A percentile compares a stretch with the other conserved stretches of the same genome.
These are phyloP conservation scores for Aquilaria agallochum DNA, from an alignment of 441 rosid species.

Conservation along the genomic window DNA sequence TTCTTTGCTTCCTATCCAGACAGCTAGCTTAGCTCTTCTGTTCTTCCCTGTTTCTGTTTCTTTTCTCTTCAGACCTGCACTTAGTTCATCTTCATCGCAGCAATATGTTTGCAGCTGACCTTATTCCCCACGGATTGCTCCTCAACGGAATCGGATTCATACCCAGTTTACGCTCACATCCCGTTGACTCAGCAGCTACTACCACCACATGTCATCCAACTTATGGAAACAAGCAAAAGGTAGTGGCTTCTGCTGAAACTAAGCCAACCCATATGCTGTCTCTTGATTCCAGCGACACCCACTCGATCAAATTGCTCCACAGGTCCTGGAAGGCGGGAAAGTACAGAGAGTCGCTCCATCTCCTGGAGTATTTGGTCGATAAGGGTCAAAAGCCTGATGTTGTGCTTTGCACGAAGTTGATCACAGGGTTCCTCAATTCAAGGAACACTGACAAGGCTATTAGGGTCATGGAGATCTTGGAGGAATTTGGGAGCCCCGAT, in stretches of 20 bases:
- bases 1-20: too few species aligned
- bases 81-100: slow-evolving; percentile 5
- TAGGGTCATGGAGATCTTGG: slow-evolving; percentile 75
- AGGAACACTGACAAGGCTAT: slow-evolving; percentile 54
- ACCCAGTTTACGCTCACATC: slow-evolving; percentile 31
- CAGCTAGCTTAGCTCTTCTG: not conserved
- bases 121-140: slow-evolving; percentile 23
- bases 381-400: slow-evolving; percentile 67
- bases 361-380: slow-evolving; percentile 60
- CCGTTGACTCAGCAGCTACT: slow-evolving; percentile 17
- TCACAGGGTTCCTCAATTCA: slow-evolving; percentile 57
- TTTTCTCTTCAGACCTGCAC: not conserved
- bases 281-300: slow-evolving; percentile 49
- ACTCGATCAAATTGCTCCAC: slow-evolving; percentile 39
- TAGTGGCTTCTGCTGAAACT: slow-evolving; percentile 33
- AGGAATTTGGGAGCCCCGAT: slow-evolving; percentile 68
- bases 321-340: slow-evolving; percentile 56
- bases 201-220: slow-evolving; percentile 16
- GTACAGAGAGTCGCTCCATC: slow-evolving; percentile 63
- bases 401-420: slow-evolving; percentile 69
- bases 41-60: not conserved
- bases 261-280: slow-evolving; percentile 37
- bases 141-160: slow-evolving; percentile 21
- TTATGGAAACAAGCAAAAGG: slow-evolving; percentile 21
- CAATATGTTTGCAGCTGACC: slow-evolving; percentile 31